These are phyloP conservation scores for Fusarium guadeloupense DNA, from an alignment of 2,329 filamentous ascomycete genomes.

Conservation along the genomic window DNA sequence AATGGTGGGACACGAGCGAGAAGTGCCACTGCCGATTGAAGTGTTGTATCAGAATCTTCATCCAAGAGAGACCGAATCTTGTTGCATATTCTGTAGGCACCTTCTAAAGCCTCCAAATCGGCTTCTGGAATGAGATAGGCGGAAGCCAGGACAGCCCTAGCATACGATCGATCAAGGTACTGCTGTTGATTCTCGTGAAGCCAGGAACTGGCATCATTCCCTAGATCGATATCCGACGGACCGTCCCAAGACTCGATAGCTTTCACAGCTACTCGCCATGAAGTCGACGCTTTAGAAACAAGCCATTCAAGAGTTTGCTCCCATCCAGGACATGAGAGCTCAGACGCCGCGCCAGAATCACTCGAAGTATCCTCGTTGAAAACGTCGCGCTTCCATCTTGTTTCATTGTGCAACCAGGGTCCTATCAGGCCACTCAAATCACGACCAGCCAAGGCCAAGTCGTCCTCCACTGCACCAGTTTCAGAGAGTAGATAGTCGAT, in stretches of 20 bases:
- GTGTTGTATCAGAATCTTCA: slow-evolving; percentile 63
- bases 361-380: slow-evolving; percentile 3
- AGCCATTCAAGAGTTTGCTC: slow-evolving; percentile 76
- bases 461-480: slow-evolving; percentile 56
- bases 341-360: slow-evolving; percentile 44
- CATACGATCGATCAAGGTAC: slow-evolving; percentile 71
- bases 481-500: slow-evolving; percentile 69
- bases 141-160: slow-evolving; percentile 72
- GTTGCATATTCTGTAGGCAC: slow-evolving; percentile 67
- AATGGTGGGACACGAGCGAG: slow-evolving; percentile 52
- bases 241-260: slow-evolving; percentile 78
- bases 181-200: slow-evolving; percentile 68
- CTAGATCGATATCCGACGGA: slow-evolving; percentile 74
- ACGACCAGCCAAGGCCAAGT: slow-evolving; percentile 60
- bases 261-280: slow-evolving; percentile 70
- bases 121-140: slow-evolving; percentile 73
- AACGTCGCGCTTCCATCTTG: slow-evolving; percentile 58
- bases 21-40: slow-evolving; percentile 58
- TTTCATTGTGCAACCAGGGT: slow-evolving; percentile 76
- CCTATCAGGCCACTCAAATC: slow-evolving; percentile 75
- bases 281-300: slow-evolving; percentile 63
- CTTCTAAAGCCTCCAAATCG: slow-evolving; percentile 65
- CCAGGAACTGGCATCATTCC: slow-evolving; percentile 65
- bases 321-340: slow-evolving; percentile 67
- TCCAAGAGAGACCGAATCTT: slow-evolving; percentile 67